Conservation (phyloP, 169 alveolate species). For the Prorocentrum cordatum region DNA sequence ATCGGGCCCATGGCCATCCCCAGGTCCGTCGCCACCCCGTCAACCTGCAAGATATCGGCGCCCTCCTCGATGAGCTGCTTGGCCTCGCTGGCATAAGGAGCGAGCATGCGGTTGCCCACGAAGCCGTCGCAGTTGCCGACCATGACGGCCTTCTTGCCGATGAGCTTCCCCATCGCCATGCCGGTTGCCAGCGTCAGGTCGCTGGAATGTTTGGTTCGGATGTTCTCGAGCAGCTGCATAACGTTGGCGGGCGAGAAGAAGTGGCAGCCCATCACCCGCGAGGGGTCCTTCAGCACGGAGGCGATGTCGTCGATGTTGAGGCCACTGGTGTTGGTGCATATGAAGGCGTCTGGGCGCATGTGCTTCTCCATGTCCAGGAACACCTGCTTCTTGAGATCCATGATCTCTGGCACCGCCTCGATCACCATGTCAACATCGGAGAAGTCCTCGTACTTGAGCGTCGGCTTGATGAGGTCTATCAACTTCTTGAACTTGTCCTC, state of each 20-base stretch:
- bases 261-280: slow-evolving; percentile 67
- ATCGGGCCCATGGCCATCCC: slow-evolving; percentile 73
- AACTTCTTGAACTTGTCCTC: slow-evolving; percentile 27
- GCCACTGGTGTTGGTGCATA: slow-evolving; percentile 71
- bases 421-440: slow-evolving; percentile 69
- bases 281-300: slow-evolving; percentile 28
- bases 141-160: slow-evolving; percentile 61
- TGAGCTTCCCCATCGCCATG: slow-evolving; percentile 72
- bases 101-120: slow-evolving; percentile 71
- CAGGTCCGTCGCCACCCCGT: neutral
- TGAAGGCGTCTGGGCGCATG: slow-evolving; percentile 5
- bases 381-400: slow-evolving; percentile 47
- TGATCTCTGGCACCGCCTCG: slow-evolving; percentile 71
- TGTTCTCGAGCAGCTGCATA: slow-evolving; percentile 71
- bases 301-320: slow-evolving; percentile 71
- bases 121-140: slow-evolving; percentile 73
- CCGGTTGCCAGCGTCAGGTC: slow-evolving; percentile 59
- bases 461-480: slow-evolving; percentile 49
- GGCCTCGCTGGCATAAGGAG: slow-evolving; percentile 70
- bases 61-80: slow-evolving; percentile 66
- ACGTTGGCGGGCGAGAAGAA: slow-evolving; percentile 73
- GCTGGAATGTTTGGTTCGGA: slow-evolving; percentile 20
- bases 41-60: neutral
- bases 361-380: slow-evolving; percentile 17
- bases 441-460: slow-evolving; percentile 68